Conservation (phyloP, 2,329 filamentous ascomycete species). For the Arthrobotrys pseudoclavata region DNA sequence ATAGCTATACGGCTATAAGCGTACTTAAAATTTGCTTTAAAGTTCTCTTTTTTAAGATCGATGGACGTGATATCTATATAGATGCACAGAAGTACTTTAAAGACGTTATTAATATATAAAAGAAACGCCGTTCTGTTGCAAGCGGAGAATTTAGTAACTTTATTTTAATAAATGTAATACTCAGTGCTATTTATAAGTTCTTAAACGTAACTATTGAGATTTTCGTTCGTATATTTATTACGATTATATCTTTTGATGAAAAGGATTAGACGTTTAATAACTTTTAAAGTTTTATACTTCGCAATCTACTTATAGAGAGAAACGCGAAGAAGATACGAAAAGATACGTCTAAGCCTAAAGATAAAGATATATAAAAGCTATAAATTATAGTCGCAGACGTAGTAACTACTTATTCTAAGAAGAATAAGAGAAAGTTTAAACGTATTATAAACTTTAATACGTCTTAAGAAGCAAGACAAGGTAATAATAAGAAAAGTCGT, state of each 20-base stretch:
- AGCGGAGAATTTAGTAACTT: conserved; percentile 8
- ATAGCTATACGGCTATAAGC: not conserved
- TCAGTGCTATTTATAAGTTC: not conserved
- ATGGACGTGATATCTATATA: not conserved
- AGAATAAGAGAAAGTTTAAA: too few species aligned
- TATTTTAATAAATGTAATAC: conserved; percentile 3
- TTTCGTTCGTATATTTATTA: not conserved
- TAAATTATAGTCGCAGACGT: too few species aligned
- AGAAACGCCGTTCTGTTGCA: too few species aligned
- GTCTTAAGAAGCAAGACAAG: conserved; percentile 13
- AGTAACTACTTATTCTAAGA: too few species aligned
- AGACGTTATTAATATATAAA: not conserved
- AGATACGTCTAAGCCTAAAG: not conserved
- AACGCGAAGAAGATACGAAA: not conserved
- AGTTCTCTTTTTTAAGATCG: not conserved
- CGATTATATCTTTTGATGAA: not conserved
- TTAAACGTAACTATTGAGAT: not conserved
- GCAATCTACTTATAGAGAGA: not conserved
- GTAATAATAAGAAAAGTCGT: not conserved
- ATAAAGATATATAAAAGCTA: not conserved
- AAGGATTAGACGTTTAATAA: not conserved
- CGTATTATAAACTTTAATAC: not conserved
- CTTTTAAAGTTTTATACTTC: too few species aligned
- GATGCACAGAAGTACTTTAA: too few species aligned
- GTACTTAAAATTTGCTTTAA: not conserved